Conservation (phyloP, 2,329 filamentous ascomycete genomes). For the Verticillium longisporum region DNA sequence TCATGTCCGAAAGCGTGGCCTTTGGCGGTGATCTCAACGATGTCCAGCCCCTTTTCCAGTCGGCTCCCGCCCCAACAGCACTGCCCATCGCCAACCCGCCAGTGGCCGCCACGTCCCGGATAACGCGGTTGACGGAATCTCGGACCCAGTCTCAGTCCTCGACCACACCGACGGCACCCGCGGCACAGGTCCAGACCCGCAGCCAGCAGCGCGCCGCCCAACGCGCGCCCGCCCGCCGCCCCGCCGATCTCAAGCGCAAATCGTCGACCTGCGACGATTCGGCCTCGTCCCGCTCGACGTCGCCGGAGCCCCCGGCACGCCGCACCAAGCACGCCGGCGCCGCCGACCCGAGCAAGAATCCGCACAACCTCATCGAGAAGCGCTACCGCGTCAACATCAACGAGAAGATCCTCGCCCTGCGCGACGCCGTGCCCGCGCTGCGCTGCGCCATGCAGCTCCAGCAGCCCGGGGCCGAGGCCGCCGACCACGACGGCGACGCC, state of each 20-base stretch:
- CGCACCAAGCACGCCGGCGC: slow-evolving; percentile 17
- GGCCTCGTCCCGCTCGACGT: slow-evolving; percentile 23
- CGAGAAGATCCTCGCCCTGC: slow-evolving; percentile 71
- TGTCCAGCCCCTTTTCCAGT: slow-evolving; percentile 18
- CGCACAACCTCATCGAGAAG: slow-evolving; percentile 83
- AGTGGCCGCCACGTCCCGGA: not conserved
- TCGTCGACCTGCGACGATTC: slow-evolving; percentile 21
- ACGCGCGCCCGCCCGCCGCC: slow-evolving; percentile 9
- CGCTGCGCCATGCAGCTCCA: slow-evolving; percentile 25
- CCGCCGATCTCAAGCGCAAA: slow-evolving; percentile 20
- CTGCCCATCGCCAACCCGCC: not conserved
- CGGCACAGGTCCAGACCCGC: slow-evolving; percentile 1
- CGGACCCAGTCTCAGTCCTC: slow-evolving; percentile 1
- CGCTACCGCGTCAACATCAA: slow-evolving; percentile 78
- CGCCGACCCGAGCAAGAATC: slow-evolving; percentile 58
- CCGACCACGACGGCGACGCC: slow-evolving; percentile 13
- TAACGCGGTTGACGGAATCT: no score
- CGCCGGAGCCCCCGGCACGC: slow-evolving; percentile 29
- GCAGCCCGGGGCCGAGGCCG: not conserved
- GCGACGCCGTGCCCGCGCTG: slow-evolving; percentile 57
- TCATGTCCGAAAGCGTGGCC: slow-evolving; percentile 14
- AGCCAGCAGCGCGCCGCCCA: slow-evolving; percentile 14
- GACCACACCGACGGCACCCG: not conserved
- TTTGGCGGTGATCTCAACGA: slow-evolving; percentile 18
- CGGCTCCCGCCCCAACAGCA: slow-evolving; percentile 4